Base-by-base conservation (phyloP, 331 rosid genomes). In the Acacia concinna region DNA sequence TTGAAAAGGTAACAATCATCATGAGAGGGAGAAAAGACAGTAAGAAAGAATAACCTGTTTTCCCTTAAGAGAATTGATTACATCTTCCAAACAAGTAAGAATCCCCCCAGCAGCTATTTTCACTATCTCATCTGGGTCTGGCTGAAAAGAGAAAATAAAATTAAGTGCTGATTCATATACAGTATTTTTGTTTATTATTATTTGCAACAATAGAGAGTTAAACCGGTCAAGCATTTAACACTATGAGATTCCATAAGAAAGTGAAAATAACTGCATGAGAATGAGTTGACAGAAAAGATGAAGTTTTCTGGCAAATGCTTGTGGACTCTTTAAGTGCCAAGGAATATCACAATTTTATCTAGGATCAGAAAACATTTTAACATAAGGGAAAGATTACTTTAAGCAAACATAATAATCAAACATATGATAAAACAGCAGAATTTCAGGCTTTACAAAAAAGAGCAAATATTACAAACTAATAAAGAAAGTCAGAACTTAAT, bases 61-160 rank as follows among this genome's bases (percentile, higher is more conserved):
- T 84, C 90, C 93, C 85, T 85, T 79, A 37, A 95, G 88, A 74
- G 88, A 87, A 82, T 86, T 89, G 65, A 91, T 91, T 57, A 85
- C 97, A 79, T 95, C 99, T 84, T 93, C 92, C 83, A 95, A 83
- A 85, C 97, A 95, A 72, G 97, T 93, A 60, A 93, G 86, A 87
- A 95, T 89, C 83, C 99, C 99, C 79, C 88, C 94, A n/a, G 96
- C 90, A 60, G 99, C 99, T 86, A 93, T 91, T 84, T 90, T 89
- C 74, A 67, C 78, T 73, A 91, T 85, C 87, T 93, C 98, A 68
- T 82, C 83, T 35, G 88, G 90, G 74, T 89, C 97, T 66, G 99
- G 97, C 99, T 95, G 93, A 79, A 85, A 85, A 76, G 81, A 64
- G 74, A 76, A 66, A 9, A 38, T 44, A 83, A 59, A 81, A 71